Conservation (phyloP, 1,284 basidiomycete genomes). For the Caloboletus firmus region DNA sequence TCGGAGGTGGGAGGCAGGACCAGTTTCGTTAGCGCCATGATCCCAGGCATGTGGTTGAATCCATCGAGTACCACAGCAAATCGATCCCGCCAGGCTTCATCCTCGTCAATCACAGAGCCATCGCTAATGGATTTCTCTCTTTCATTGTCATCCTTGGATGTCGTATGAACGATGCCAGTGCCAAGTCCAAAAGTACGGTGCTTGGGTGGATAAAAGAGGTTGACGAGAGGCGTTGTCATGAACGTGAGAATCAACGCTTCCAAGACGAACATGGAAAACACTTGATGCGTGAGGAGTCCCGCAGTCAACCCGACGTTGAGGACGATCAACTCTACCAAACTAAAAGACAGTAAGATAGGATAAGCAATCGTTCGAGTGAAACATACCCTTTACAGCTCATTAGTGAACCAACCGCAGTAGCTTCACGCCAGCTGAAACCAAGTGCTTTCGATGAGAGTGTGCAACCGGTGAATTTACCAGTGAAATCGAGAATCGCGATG, state of each 20-base stretch:
- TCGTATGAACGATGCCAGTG: background rate
- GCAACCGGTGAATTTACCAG: constrained; percentile 82
- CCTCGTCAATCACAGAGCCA: constrained; percentile 14
- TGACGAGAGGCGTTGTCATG: constrained; percentile 85
- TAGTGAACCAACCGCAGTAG: constrained; percentile 82
- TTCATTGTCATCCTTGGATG: background rate
- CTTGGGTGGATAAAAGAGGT: constrained; percentile 71
- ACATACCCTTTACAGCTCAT: constrained; percentile 92
- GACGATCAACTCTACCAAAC: constrained; percentile 88
- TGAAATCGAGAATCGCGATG: constrained; percentile 79
- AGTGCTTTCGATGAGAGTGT: constrained; percentile 64
- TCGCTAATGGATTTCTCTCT: constrained; percentile 11
- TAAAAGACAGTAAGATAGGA: constrained; percentile 28
- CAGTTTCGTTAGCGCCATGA: constrained; percentile 63
- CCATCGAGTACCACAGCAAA: constrained; percentile 88
- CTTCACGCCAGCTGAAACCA: constrained; percentile 79
- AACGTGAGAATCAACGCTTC: constrained; percentile 88
- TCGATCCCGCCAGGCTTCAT: constrained; percentile 32
- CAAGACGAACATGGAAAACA: constrained; percentile 90
- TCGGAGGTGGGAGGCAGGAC: constrained; percentile 34
- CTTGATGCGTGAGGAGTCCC: constrained; percentile 72
- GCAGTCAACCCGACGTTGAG: constrained; percentile 89
- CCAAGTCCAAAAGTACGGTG: constrained; percentile 48
- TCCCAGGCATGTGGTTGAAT: constrained; percentile 80
- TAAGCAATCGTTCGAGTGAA: background rate